Evolutionary conservation across 2,329 filamentous ascomycete genomes (phyloP).

Genomic region (Hypoxylon sp.): DNA sequence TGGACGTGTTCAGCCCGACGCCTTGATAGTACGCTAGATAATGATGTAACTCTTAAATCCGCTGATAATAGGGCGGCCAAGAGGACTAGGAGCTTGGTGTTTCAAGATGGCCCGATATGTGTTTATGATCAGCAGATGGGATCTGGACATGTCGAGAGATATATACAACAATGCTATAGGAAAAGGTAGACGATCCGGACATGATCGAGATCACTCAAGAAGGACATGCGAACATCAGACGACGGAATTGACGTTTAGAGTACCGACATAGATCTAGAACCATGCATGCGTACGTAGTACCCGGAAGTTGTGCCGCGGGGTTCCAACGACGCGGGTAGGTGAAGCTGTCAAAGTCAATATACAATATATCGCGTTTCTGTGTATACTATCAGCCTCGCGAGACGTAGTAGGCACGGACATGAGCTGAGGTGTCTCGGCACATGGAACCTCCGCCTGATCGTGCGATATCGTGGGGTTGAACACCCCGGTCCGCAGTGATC

Average conservation of each 20-base stretch:
- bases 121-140: slow-evolving; percentile 28
- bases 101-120: slow-evolving; percentile 23
- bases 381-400: slow-evolving; percentile 12
- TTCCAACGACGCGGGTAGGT: slow-evolving; percentile 22
- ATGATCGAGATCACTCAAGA: slow-evolving; percentile 6
- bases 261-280: slow-evolving; percentile 32
- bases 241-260: slow-evolving; percentile 12
- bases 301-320: slow-evolving; percentile 8
- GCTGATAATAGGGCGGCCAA: neutral
- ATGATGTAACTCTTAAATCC: neutral
- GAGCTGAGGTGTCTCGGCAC: slow-evolving; percentile 6
- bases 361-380: neutral
- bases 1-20: neutral
- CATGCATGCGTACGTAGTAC: slow-evolving; percentile 10
- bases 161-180: slow-evolving; percentile 5
- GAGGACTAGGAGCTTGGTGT: slow-evolving; percentile 4
- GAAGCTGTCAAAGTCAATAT: neutral
- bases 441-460: slow-evolving; percentile 27
- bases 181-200: neutral
- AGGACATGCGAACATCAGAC: slow-evolving; percentile 17
- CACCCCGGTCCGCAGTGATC: slow-evolving; percentile 18
- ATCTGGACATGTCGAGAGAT: neutral
- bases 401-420: slow-evolving; percentile 12
- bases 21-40: neutral
- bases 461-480: slow-evolving; percentile 18